phyloP scores from a whole-genome alignment of 352 stramenopile genomes.

The Globisporangium parvum region DNA sequence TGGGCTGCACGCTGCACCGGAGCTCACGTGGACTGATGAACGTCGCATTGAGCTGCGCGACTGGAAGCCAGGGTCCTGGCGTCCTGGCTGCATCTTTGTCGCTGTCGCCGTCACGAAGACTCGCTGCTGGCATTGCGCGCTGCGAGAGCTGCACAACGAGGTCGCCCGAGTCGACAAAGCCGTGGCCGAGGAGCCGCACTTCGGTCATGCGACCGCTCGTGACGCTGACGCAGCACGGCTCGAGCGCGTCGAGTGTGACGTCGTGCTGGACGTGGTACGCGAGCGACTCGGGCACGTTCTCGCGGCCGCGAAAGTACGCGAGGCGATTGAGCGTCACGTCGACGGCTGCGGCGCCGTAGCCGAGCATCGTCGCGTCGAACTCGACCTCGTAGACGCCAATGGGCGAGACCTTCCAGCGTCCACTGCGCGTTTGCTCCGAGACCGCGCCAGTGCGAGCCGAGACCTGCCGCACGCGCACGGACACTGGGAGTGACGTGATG shows the following conservation, averaged over 20 bases:
- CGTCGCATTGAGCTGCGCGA: constrained; percentile 50
- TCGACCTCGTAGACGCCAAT: constrained; percentile 54
- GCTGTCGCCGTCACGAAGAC: background rate
- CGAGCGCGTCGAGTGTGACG: constrained; percentile 29
- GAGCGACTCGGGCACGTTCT: constrained; percentile 30
- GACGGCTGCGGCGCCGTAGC: constrained; percentile 38
- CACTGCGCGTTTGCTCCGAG: constrained; percentile 46
- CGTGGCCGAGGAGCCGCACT: constrained; percentile 43
- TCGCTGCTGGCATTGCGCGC: constrained; percentile 17
- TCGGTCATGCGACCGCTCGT: constrained; percentile 50
- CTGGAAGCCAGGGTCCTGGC: background rate
- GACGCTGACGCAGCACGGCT: constrained; percentile 55
- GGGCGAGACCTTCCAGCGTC: constrained; percentile 44
- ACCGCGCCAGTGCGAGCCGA: constrained; percentile 43
- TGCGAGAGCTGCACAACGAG: constrained; percentile 48
- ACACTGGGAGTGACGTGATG: constrained; percentile 43
- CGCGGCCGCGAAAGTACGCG: constrained; percentile 42
- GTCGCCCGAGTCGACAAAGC: constrained; percentile 60
- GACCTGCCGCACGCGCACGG: constrained; percentile 42
- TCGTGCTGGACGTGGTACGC: constrained; percentile 49
- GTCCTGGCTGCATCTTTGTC: background rate
- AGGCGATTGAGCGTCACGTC: constrained; percentile 49
- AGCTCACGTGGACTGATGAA: constrained; percentile 42
- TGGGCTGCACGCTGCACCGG: constrained; percentile 49
- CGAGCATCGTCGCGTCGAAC: constrained; percentile 49